Evolutionary conservation across 2,329 filamentous ascomycete genomes (phyloP).

Genomic region (Ophiostoma pallidulum): DNA sequence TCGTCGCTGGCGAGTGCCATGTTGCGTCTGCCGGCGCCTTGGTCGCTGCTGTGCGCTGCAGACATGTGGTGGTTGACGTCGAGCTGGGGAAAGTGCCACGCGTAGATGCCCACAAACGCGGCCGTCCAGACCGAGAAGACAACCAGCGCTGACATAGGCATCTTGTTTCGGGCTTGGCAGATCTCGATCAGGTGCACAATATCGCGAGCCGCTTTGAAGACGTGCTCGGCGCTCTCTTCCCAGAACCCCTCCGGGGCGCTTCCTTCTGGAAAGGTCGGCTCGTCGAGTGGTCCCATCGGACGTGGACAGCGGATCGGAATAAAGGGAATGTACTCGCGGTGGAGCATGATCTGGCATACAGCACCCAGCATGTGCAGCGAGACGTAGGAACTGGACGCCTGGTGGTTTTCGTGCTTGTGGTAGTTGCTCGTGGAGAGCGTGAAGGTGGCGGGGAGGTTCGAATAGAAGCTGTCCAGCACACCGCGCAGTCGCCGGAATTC

Average conservation of each 20-base stretch:
- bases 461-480: constrained; percentile 44
- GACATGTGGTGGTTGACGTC: constrained; percentile 47
- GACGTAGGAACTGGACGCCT: constrained; percentile 54
- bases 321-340: constrained; percentile 60
- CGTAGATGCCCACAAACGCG: constrained; percentile 57
- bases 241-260: constrained; percentile 47
- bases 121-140: constrained; percentile 60
- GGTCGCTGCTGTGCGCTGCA: constrained; percentile 13
- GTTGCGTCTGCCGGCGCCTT: neutral
- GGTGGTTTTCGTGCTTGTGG: constrained; percentile 54
- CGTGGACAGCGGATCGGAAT: constrained; percentile 45
- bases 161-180: constrained; percentile 44
- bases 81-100: constrained; percentile 59
- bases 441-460: constrained; percentile 44
- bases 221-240: constrained; percentile 50
- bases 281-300: constrained; percentile 49
- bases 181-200: constrained; percentile 57
- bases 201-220: constrained; percentile 53
- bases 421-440: constrained; percentile 52
- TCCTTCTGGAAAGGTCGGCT: constrained; percentile 41
- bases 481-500: constrained; percentile 44
- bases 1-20: neutral
- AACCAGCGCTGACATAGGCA: constrained; percentile 59
- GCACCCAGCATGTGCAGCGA: constrained; percentile 57
- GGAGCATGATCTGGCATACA: constrained; percentile 57